Conservation (phyloP, 768 basidiomycete species). For the Tricholoma bakamatsutake region DNA sequence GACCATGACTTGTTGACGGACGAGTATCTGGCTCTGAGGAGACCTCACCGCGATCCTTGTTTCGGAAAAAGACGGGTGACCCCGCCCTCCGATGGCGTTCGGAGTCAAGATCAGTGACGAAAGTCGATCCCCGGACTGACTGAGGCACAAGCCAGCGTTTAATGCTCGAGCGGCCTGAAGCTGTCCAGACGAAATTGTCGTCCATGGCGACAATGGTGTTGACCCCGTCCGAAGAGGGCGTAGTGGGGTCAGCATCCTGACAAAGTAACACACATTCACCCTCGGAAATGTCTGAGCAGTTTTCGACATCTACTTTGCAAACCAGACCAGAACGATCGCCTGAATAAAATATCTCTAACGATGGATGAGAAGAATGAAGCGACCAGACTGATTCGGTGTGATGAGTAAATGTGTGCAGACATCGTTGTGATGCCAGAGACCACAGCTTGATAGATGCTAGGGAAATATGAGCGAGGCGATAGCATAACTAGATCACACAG, state of each 20-base stretch:
- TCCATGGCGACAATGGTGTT: slow-evolving; percentile 81
- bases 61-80: slow-evolving; percentile 15
- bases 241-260: slow-evolving; percentile 45
- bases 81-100: slow-evolving; percentile 12
- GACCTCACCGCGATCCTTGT: slow-evolving; percentile 7
- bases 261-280: slow-evolving; percentile 87
- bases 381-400: slow-evolving; percentile 96
- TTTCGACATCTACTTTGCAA: slow-evolving; percentile 87
- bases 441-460: slow-evolving; percentile 85
- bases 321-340: slow-evolving; percentile 90
- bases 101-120: slow-evolving; percentile 8
- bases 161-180: slow-evolving; percentile 75
- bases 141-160: slow-evolving; percentile 75
- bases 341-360: slow-evolving; percentile 86
- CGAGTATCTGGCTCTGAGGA: slow-evolving; percentile 21
- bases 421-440: slow-evolving; percentile 85
- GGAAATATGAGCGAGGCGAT: slow-evolving; percentile 16
- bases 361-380: slow-evolving; percentile 80
- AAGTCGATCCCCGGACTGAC: slow-evolving; percentile 25
- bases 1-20: slow-evolving; percentile 24
- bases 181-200: slow-evolving; percentile 86
- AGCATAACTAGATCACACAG: slow-evolving; percentile 7
- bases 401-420: slow-evolving; percentile 93
- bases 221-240: slow-evolving; percentile 47
- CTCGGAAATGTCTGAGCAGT: slow-evolving; percentile 72